A percentile compares a stretch with the other conserved stretches of the same genome.
Conservation (phyloP, 371 early-diverging fungal species). For the Mucor velutinosus region DNA sequence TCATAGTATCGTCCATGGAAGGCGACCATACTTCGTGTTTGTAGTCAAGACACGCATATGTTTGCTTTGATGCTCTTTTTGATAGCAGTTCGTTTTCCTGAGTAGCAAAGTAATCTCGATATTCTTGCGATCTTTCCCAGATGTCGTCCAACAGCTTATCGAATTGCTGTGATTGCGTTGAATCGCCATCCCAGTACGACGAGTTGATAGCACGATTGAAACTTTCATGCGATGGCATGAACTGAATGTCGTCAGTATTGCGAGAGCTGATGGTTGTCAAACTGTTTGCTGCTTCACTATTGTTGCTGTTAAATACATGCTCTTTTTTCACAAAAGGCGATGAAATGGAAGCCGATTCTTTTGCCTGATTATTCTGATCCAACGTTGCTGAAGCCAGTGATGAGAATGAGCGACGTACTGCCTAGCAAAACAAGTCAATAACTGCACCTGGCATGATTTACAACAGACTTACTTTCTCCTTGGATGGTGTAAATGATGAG, state of each 20-base stretch:
- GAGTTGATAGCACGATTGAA: background rate
- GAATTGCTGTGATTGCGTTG: constrained; percentile 20
- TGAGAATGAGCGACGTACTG: background rate
- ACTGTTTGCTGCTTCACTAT: background rate
- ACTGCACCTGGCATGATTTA: background rate
- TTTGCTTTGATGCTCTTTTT: background rate
- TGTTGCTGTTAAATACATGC: background rate
- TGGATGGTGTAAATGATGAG: background rate
- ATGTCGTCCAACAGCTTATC: constrained; percentile 23
- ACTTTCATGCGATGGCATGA: background rate
- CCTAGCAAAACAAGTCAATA: background rate
- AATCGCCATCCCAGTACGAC: constrained; percentile 16
- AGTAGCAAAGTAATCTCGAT: constrained; percentile 24
- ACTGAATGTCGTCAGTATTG: background rate
- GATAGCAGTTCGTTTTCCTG: background rate
- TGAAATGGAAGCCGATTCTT: background rate
- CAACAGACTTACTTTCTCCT: background rate
- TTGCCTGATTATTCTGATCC: background rate
- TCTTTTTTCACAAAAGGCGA: background rate
- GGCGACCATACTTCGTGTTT: constrained; percentile 2
- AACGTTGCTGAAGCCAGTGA: background rate
- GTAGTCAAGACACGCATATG: background rate
- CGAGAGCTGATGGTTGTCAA: background rate
- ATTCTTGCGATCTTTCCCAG: constrained; percentile 24
- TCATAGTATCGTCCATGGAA: background rate